These are phyloP conservation scores for Saturnispora serradocipensis DNA, from an alignment of 805 yeast genomes.

Conservation along the genomic window DNA sequence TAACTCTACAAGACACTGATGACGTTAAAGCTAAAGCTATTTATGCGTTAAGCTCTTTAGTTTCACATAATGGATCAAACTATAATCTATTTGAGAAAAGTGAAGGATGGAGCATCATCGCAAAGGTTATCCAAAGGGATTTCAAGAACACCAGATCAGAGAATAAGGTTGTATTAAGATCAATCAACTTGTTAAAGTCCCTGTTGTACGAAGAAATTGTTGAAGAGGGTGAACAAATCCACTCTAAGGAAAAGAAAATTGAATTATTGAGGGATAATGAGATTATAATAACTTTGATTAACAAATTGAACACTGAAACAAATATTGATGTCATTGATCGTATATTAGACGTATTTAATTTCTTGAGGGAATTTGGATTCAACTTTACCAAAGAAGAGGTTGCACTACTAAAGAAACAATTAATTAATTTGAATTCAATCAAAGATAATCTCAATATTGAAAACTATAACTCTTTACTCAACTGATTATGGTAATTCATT, in stretches of 20 bases:
- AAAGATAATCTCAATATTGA: conserved; percentile 46
- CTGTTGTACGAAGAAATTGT: conserved; percentile 44
- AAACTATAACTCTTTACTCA: conserved; percentile 38
- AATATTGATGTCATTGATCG: conserved; percentile 48
- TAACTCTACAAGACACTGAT: conserved; percentile 17
- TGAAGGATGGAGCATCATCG: conserved; percentile 56
- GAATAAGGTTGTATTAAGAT: conserved; percentile 12
- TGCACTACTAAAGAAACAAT: conserved; percentile 27
- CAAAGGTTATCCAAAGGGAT: conserved; percentile 16
- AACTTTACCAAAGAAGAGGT: conserved; percentile 38
- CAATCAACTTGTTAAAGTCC: conserved; percentile 28
- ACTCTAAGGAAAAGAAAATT: conserved; percentile 17
- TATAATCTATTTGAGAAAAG: conserved; percentile 44
- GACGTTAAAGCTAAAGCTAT: conserved; percentile 52
- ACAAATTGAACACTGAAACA: conserved; percentile 26
- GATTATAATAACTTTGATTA: conserved; percentile 28
- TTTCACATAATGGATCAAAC: conserved; percentile 58
- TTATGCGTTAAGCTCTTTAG: conserved; percentile 65
- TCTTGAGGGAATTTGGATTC: conserved; percentile 36
- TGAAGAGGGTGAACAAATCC: conserved; percentile 18
- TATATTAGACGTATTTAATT: conserved; percentile 40
- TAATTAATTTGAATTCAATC: conserved; percentile 32
- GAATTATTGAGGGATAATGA: conserved; percentile 31
- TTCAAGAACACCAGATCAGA: conserved; percentile 6
- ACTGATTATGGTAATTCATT: not conserved